Percentiles rank a stretch among this genome's conserved stretches.
phyloP scores from a whole-genome alignment of 371 early-diverging fungal species.

The Funneliformis caledonium region DNA sequence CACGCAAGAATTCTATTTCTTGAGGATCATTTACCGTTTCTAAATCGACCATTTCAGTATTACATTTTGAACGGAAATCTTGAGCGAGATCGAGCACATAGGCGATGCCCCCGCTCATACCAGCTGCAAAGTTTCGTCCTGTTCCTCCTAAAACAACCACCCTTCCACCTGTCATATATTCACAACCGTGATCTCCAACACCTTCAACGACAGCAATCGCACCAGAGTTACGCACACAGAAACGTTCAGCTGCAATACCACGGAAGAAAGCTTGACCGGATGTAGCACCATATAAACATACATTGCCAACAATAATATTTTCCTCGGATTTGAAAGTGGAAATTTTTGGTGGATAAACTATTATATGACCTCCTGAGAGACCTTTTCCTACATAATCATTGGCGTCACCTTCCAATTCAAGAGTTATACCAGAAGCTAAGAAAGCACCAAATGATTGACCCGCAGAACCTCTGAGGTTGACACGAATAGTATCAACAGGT shows the following conservation, averaged over 20 bases:
- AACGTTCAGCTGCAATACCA: conserved; percentile 96
- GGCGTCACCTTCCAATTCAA: conserved; percentile 95
- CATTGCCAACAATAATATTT: conserved; percentile 95
- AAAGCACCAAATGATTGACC: conserved; percentile 97
- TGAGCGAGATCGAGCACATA: conserved; percentile 75
- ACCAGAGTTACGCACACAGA: conserved; percentile 97
- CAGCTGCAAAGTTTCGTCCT: conserved; percentile 95
- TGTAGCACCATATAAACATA: conserved; percentile 97
- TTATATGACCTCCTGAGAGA: conserved; percentile 88
- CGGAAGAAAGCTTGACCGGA: conserved; percentile 89
- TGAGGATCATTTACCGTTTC: conserved; percentile 78
- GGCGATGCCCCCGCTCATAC: conserved; percentile 95
- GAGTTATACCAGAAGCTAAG: conserved; percentile 86
- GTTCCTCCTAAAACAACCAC: conserved; percentile 82
- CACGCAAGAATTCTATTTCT: conserved; percentile 77
- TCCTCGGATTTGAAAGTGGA: conserved; percentile 78
- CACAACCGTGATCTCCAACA: conserved; percentile 97
- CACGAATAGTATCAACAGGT: conserved; percentile 83
- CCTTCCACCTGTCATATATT: conserved; percentile 97
- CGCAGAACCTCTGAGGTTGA: conserved; percentile 90
- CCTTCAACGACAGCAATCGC: conserved; percentile 96
- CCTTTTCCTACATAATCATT: conserved; percentile 99
- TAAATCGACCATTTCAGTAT: conserved; percentile 89
- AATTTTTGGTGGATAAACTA: conserved; percentile 86
- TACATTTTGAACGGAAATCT: conserved; percentile 71